Base-by-base conservation (phyloP, 768 basidiomycete genomes). In the Candolleomyces aberdarensis region DNA sequence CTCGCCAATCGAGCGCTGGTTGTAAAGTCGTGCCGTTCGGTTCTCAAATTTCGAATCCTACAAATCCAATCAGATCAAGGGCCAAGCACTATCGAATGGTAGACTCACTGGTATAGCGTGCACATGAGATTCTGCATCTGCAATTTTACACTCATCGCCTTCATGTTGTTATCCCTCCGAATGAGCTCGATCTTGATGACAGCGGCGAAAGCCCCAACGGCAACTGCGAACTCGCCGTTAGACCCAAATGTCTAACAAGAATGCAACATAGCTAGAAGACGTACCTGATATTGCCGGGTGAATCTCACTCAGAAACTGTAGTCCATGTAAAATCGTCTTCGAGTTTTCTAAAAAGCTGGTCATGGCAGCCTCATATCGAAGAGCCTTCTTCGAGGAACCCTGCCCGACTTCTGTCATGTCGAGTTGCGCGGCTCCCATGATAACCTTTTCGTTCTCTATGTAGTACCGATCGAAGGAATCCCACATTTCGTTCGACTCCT, bases 111-210 rank as follows among this genome's bases (percentile, higher is more conserved):
- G 13, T 80, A 71, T 17, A 84, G 73, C 0, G 72, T 71, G 14
- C 66, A 61, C 76, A 84, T 80, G 73, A 80, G 75, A 46, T 82
- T 74, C 60, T 73, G 75, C 82, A 85, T 85, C 62, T 81, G 77
- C 5, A 78, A 58, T 52, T 79, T 79, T 3, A 85, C 70, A 3
- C 74, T 68, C 2, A 76, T 61, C 6, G 83, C 74, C 60, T 81
- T 82, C 61, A 73, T 76, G 58, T 84, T 79, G 57, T 85, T 85
- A 20, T 83, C 81, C 17, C 79, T 70, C 29, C 82, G 72, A 3
- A 77, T 79, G 56, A 79, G 56, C 54, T 83, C 82, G 31, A 84
- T 71, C n/a, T 76, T 75, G 36, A 82, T 74, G 3, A 81, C 80
- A 0, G 80, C 71, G 40, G 77, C 74, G 68, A 85, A 85, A 0